These are phyloP conservation scores for Pilatotrama ljubarskyi DNA, from an alignment of 768 basidiomycete genomes.

Conservation along the genomic window DNA sequence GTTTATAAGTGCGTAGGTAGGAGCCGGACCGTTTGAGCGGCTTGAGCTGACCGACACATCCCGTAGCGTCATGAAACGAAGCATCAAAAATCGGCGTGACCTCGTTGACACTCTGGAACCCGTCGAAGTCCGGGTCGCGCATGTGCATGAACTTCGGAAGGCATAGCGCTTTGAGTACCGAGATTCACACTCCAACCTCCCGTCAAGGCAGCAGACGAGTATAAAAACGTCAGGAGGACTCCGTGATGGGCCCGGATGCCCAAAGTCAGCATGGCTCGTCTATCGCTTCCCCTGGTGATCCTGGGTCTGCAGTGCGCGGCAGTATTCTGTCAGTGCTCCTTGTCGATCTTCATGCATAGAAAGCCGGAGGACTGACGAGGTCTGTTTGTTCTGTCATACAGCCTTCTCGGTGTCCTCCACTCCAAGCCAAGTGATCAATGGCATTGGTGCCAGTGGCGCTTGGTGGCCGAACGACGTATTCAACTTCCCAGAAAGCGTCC, in stretches of 20 bases:
- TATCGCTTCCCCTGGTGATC: background rate
- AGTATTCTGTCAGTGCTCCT: background rate
- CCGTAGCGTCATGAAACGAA: too few relatives aligned
- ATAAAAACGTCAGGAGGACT: background rate
- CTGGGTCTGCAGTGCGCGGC: background rate
- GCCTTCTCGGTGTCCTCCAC: constrained; percentile 5
- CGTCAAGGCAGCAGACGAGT: background rate
- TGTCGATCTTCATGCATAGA: background rate
- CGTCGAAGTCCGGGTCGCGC: too few relatives aligned
- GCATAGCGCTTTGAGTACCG: background rate
- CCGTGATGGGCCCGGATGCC: background rate
- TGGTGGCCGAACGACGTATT: constrained; percentile 49
- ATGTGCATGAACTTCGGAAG: too few relatives aligned
- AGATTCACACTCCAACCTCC: background rate
- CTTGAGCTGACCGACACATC: too few relatives aligned
- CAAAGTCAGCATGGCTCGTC: background rate
- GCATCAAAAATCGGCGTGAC: too few relatives aligned
- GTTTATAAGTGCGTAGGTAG: too few relatives aligned
- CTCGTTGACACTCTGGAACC: too few relatives aligned
- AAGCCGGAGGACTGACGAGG: background rate
- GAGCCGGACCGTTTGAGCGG: too few relatives aligned
- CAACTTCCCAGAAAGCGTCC: constrained; percentile 40
- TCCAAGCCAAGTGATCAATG: constrained; percentile 36
- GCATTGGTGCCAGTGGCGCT: constrained; percentile 46
- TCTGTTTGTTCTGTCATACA: background rate